Evolutionary conservation across 768 basidiomycete genomes (phyloP), one percentile per base, ranked within the genome.

Genomic region (Auricularia cornea): DNA sequence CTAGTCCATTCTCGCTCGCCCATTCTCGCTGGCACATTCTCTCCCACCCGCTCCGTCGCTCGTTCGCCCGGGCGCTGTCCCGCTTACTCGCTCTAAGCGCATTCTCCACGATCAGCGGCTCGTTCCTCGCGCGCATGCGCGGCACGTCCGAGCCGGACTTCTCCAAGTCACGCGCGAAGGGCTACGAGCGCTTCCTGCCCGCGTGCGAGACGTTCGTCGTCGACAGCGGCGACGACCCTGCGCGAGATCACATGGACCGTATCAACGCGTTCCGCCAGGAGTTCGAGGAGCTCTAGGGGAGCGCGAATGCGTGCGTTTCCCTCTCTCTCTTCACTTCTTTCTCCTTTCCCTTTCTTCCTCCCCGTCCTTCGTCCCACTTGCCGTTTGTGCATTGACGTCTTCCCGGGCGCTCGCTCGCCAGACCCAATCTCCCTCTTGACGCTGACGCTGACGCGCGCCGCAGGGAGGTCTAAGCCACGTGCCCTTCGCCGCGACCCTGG

Each of bases 121-220:
- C 88, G 2, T 90, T 87, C 71, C 78, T 91, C 29, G 89, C 89
- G 3, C 83, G 85, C 14, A 79, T 82, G 29, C 83, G 88, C 30
- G 87, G 88, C 12, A 84, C 87, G 0, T 82, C 82, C 40, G 89
- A 90, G 67, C 89, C 89, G 2, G 86, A 90, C 65, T 59, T 80
- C n/a, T 87, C 86, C 0, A 76, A 79, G 32, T 70, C 75, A 3
- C 81, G 83, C 12, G 77, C 77, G 3, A 84, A 85, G 65, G 85
- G 86, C 63, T 77, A 90, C 1, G 84, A 88, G 28, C 80, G 84
- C 26, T 91, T 84, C 66, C 74, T 90, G 29, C 84, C 88, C 3
- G 28, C 12, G 26, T 57, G 14, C 28, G 12, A 57, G 28, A 26
- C 30, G 28, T 28, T 28, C 28, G 6, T 57, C 30, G 66, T 70